Conservation (phyloP, 2,329 filamentous ascomycete genomes). For the Aspergillus ustus region DNA sequence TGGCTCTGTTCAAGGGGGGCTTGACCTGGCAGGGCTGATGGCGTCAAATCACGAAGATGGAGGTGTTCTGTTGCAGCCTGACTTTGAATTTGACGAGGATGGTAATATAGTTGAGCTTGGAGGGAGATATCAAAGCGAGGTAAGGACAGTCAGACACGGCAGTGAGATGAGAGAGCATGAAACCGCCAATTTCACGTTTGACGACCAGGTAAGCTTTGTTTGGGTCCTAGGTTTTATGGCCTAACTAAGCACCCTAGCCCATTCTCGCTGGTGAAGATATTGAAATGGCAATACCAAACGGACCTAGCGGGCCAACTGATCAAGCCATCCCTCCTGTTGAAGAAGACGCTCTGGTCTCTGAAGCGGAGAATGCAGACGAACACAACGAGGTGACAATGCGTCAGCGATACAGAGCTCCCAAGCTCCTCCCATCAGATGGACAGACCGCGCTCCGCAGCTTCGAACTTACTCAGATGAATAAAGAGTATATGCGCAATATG, state of each 20-base stretch:
- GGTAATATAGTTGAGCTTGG: constrained; percentile 61
- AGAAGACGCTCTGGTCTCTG: constrained; percentile 1
- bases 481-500: constrained; percentile 67
- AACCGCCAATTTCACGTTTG: constrained; percentile 40
- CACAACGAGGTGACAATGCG: constrained; percentile 28
- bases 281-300: constrained; percentile 17
- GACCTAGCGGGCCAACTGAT: background rate
- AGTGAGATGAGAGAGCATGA: constrained; percentile 41
- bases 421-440: constrained; percentile 53
- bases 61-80: constrained; percentile 56
- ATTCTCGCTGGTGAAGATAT: constrained; percentile 38
- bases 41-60: constrained; percentile 44
- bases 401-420: constrained; percentile 38
- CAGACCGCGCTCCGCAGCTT: constrained; percentile 59
- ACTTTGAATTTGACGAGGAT: constrained; percentile 66
- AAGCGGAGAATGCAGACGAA: background rate
- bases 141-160: constrained; percentile 24
- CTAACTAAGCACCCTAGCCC: constrained; percentile 21
- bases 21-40: constrained; percentile 32
- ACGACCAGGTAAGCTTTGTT: constrained; percentile 19
- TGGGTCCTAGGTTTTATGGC: background rate
- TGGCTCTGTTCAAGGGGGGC: constrained; percentile 39
- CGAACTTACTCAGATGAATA: constrained; percentile 62
- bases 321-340: background rate
- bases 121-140: constrained; percentile 13